Percentiles rank a stretch among this genome's conserved stretches.
Conservation (phyloP, 2,329 filamentous ascomycete genomes). For the Didymella pomorum region DNA sequence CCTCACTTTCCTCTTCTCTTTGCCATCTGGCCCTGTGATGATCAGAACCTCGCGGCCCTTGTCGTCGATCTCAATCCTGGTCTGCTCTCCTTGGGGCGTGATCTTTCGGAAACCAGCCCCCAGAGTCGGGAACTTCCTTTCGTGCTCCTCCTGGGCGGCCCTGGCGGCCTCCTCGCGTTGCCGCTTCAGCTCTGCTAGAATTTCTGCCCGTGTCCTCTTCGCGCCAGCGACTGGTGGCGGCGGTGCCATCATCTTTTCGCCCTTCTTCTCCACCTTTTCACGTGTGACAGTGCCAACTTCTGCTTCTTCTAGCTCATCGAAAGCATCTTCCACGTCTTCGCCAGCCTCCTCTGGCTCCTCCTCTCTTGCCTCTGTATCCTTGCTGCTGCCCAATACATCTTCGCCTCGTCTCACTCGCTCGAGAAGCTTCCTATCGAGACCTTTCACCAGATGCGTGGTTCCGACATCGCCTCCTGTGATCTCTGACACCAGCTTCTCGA, state of each 20-base stretch:
- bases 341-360: conserved; percentile 37
- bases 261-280: conserved; percentile 64
- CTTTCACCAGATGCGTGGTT: conserved; percentile 89
- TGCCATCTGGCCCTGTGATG: conserved; percentile 66
- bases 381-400: conserved; percentile 50
- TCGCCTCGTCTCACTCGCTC: conserved; percentile 74
- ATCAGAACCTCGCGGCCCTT: conserved; percentile 66
- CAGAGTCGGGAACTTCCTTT: conserved; percentile 55
- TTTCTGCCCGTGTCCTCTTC: conserved; percentile 66
- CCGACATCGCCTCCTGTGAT: conserved; percentile 82
- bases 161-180: conserved; percentile 58
- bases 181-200: conserved; percentile 66
- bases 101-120: conserved; percentile 65
- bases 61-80: conserved; percentile 64
- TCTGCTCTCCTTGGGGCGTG: conserved; percentile 57
- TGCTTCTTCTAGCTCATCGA: conserved; percentile 66
- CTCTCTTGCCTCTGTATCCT: conserved; percentile 48
- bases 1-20: conserved; percentile 67
- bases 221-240: conserved; percentile 55
- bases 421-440: conserved; percentile 83
- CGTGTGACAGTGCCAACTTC: conserved; percentile 73
- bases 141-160: conserved; percentile 53
- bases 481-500: conserved; percentile 75
- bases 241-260: conserved; percentile 55
- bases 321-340: conserved; percentile 54